These are phyloP conservation scores for Mrakia frigida DNA, from an alignment of 768 basidiomycete species.

Conservation along the genomic window DNA sequence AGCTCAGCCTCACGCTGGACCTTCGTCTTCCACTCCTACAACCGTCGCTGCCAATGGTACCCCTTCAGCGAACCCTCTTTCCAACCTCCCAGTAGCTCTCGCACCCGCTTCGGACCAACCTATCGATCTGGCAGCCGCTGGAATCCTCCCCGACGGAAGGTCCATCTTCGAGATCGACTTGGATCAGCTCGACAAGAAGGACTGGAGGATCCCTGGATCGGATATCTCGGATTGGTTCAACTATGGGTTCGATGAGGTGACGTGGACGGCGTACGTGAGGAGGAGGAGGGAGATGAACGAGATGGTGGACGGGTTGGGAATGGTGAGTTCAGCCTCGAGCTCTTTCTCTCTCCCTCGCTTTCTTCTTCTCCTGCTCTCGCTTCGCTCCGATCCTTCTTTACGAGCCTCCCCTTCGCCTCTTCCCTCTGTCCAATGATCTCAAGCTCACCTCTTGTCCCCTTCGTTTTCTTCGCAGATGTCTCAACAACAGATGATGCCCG, in stretches of 20 bases:
- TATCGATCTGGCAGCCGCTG: slow-evolving; percentile 21
- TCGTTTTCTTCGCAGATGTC: slow-evolving; percentile 5
- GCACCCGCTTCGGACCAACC: slow-evolving; percentile 8
- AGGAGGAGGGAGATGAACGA: slow-evolving; percentile 42
- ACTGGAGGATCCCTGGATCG: slow-evolving; percentile 85
- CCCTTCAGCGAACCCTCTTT: neutral
- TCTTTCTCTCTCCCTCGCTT: neutral
- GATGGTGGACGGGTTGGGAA: slow-evolving; percentile 18
- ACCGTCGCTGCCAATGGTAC: neutral
- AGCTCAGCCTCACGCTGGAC: neutral
- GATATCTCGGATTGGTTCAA: slow-evolving; percentile 98
- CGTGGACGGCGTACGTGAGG: slow-evolving; percentile 77
- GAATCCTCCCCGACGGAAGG: slow-evolving; percentile 28
- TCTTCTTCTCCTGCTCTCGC: neutral
- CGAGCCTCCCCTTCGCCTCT: neutral
- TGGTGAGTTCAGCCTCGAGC: slow-evolving; percentile 10
- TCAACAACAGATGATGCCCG: slow-evolving; percentile 18
- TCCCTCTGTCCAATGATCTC: neutral
- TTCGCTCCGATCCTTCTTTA: neutral
- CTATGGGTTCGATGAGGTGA: slow-evolving; percentile 95
- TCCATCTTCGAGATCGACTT: slow-evolving; percentile 77
- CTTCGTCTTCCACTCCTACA: neutral
- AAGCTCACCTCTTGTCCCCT: neutral
- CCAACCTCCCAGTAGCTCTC: slow-evolving; percentile 18
- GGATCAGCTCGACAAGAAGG: slow-evolving; percentile 66